These are phyloP conservation scores for Nakaseomyces bracarensis DNA, from an alignment of 1,139 yeast genomes.

Conservation along the genomic window DNA sequence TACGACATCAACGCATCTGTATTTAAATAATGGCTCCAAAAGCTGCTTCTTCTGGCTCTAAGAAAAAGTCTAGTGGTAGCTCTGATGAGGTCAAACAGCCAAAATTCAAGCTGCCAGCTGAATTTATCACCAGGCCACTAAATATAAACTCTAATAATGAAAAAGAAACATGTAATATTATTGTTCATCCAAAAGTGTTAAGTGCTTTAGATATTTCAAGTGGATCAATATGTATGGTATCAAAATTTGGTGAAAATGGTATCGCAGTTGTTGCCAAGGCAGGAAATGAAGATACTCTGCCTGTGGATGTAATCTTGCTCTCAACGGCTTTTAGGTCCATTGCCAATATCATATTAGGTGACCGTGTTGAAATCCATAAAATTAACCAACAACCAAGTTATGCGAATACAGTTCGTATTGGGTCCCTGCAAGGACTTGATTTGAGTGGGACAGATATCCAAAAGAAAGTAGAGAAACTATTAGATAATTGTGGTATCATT, in stretches of 20 bases:
- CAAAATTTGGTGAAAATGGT: conserved; percentile 43
- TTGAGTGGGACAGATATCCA: conserved; percentile 21
- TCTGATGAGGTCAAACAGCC: conserved; percentile 17
- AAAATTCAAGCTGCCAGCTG: conserved; percentile 36
- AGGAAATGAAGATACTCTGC: conserved; percentile 36
- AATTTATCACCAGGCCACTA: conserved; percentile 54
- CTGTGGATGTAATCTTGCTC: conserved; percentile 44
- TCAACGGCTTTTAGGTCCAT: conserved; percentile 43
- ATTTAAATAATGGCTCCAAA: conserved; percentile 25
- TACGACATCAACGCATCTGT: no score
- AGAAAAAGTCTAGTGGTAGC: conserved; percentile 25
- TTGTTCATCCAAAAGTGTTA: conserved; percentile 45
- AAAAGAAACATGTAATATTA: conserved; percentile 37
- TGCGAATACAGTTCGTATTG: conserved; percentile 35
- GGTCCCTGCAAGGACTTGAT: conserved; percentile 23
- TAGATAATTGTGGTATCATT: conserved; percentile 46
- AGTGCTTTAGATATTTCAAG: conserved; percentile 44
- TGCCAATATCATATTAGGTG: conserved; percentile 63
- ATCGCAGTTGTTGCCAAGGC: conserved; percentile 39
- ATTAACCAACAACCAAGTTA: conserved; percentile 43
- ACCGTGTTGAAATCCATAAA: conserved; percentile 48
- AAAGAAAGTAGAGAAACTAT: conserved; percentile 33
- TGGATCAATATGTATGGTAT: conserved; percentile 48
- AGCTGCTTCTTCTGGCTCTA: conserved; percentile 20
- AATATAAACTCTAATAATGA: conserved; percentile 30